Evolutionary conservation across 352 stramenopile genomes (phyloP).

Genomic region (Phytophthora hibernalis): DNA sequence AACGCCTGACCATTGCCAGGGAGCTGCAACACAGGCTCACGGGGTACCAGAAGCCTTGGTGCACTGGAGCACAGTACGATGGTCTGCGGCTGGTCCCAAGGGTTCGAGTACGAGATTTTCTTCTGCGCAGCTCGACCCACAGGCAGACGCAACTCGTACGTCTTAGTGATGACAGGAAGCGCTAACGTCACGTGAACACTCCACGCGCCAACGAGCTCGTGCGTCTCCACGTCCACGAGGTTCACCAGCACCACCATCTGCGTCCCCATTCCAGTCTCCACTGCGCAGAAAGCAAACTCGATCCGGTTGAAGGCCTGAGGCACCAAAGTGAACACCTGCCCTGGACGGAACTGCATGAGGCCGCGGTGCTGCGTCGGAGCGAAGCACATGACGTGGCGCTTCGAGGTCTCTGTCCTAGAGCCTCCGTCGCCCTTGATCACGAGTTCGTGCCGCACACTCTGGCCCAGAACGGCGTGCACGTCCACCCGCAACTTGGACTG

Average conservation of each 20-base stretch:
- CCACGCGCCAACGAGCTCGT: slow-evolving; percentile 92
- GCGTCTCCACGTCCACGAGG: slow-evolving; percentile 91
- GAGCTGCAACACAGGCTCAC: slow-evolving; percentile 68
- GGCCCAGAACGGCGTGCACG: slow-evolving; percentile 86
- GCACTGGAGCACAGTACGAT: slow-evolving; percentile 89
- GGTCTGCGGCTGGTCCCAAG: slow-evolving; percentile 87
- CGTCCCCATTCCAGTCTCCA: slow-evolving; percentile 34
- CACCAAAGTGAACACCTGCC: slow-evolving; percentile 86
- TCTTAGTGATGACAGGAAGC: slow-evolving; percentile 90
- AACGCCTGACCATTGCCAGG: slow-evolving; percentile 60
- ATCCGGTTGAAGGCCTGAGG: slow-evolving; percentile 93
- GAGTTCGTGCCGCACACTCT: slow-evolving; percentile 87
- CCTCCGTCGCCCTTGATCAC: slow-evolving; percentile 87
- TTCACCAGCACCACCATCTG: slow-evolving; percentile 68
- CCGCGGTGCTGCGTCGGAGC: slow-evolving; percentile 46
- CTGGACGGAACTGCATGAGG: slow-evolving; percentile 79
- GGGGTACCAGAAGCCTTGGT: slow-evolving; percentile 68
- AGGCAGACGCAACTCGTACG: slow-evolving; percentile 89
- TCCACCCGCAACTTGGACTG: slow-evolving; percentile 86
- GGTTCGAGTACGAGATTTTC: slow-evolving; percentile 95
- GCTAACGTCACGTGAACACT: slow-evolving; percentile 79
- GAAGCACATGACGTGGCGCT: slow-evolving; percentile 60
- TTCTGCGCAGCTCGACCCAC: slow-evolving; percentile 74
- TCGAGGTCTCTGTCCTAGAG: slow-evolving; percentile 17
- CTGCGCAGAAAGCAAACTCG: slow-evolving; percentile 79